These are phyloP conservation scores for Fusarium sororula DNA, from an alignment of 2,329 filamentous ascomycete genomes.

Conservation along the genomic window DNA sequence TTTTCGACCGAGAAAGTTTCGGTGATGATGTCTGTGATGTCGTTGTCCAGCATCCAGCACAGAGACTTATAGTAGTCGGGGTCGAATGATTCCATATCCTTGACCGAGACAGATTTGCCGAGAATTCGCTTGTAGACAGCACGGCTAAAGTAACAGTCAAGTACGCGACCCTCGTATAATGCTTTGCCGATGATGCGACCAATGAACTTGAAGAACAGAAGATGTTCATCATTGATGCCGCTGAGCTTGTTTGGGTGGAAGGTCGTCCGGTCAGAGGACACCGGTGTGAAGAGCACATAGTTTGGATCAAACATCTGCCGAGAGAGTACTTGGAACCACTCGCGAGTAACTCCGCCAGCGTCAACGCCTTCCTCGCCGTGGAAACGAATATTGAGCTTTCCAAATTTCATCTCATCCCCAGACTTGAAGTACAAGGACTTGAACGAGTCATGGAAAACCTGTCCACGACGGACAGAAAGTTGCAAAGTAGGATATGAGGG, in stretches of 20 bases:
- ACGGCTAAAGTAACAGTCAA: constrained; percentile 98
- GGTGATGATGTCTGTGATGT: constrained; percentile 97
- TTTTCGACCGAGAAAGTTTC: constrained; percentile 96
- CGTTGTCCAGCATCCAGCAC: constrained; percentile 98
- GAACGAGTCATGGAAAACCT: constrained; percentile 98
- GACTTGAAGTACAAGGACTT: constrained; percentile 97
- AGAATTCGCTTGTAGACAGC: constrained; percentile 98
- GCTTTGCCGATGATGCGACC: constrained; percentile 98
- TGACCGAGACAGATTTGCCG: constrained; percentile 93
- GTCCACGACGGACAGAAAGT: constrained; percentile 88
- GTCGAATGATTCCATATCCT: constrained; percentile 99
- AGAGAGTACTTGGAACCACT: constrained; percentile 98
- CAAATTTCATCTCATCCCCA: constrained; percentile 98
- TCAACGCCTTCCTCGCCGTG: constrained; percentile 97
- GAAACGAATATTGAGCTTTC: constrained; percentile 97
- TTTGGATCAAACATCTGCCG: constrained; percentile 99
- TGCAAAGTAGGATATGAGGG: constrained; percentile 78
- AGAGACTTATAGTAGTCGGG: constrained; percentile 99
- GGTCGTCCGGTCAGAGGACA: constrained; percentile 95
- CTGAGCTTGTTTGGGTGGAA: constrained; percentile 98
- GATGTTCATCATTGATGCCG: constrained; percentile 91
- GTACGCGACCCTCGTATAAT: constrained; percentile 91
- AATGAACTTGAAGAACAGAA: constrained; percentile 99
- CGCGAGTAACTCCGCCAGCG: constrained; percentile 94
- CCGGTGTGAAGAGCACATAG: constrained; percentile 94